Evolutionary conservation across 495 filamentous ascomycete genomes (phyloP), one percentile per base, ranked within the genome.

Genomic region (Penicillium chermesinum): DNA sequence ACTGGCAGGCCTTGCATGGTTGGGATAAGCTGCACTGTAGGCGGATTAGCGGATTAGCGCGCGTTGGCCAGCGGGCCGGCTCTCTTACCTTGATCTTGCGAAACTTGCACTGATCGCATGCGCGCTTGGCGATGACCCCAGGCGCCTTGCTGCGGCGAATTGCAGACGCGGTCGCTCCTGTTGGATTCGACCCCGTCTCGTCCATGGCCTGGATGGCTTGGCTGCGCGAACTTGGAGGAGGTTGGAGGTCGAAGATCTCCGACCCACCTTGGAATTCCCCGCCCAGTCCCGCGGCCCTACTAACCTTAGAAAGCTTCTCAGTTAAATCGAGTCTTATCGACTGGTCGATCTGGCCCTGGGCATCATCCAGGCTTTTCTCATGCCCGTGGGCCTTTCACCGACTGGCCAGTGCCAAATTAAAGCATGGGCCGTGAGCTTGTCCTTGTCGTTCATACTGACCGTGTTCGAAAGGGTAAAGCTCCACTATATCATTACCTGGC

Each of bases 51-150:
- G n/a, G n/a, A n/a, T n/a, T n/a, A n/a, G 46, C 34, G 27, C 30
- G 49, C 44, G 45, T 15, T n/a, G n/a, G n/a, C n/a, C n/a, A n/a
- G n/a, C 25, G 25, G 25, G 25, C 25, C 25, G 25, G 10, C 25
- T 3, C 22, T 40, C 18, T 44, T 61, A 65, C 69, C 65, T 67
- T 72, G 47, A 67, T 72, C 53, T 72, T 72, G 48, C 69, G 65
- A 38, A 72, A 64, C 40, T 67, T 69, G 65, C 69, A 72, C 51
- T 69, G 67, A 46, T 72, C 69, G 44, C 69, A 72, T 2, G 67
- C 67, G 15, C 69, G 46, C 48, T 65, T 68, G 13, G 65, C 65
- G 40, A 68, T 63, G 9, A 59, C 30, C 2, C 57, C 51, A 16
- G 53, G 41, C 10, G 52, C 37, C 38, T 58, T 69, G 35, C 54